A percentile compares a stretch with the other conserved stretches of the same genome.
Conservation (phyloP, 345 rosid genomes). For the thale cress (Arabidopsis thaliana) region TAIR10.1 NC_003076.8:10001-10500, state of each 20-base stretch:
- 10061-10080: not conserved
- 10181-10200: not conserved
- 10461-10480: not conserved
- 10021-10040: constrained; percentile 67
- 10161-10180: constrained; percentile 38
- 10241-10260: no score
- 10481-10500: not conserved
- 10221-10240: no score
- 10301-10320: no score
- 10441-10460: not conserved
- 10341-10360: not conserved
- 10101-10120: constrained; percentile 22
- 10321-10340: no score
- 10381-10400: no score
- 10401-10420: not conserved
- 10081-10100: constrained; percentile 19
- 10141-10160: not conserved
- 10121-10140: constrained; percentile 46
- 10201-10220: not conserved
- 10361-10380: not conserved
- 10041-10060: not conserved
- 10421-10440: constrained; percentile 8
- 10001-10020: not conserved
- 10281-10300: no score
- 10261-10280: no score